These are phyloP conservation scores for Ulota crispa DNA, from an alignment of 225 moss, liverwort and hornwort species.

Conservation along the genomic window DNA sequence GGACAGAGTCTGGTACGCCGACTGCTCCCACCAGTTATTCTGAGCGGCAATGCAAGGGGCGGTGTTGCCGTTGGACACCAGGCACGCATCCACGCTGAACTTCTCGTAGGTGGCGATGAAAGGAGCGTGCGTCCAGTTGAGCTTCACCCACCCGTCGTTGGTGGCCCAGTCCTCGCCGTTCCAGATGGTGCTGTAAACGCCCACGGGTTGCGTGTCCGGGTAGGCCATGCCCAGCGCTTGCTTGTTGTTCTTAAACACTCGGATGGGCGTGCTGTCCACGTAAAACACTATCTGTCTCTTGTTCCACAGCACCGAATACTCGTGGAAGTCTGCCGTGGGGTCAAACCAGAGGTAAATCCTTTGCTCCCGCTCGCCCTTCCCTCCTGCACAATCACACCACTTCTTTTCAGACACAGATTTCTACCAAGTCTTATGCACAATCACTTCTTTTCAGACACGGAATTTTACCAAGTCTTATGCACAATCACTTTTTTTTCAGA, in stretches of 20 bases:
- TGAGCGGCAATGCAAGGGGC: constrained; percentile 33
- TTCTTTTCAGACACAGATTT: not conserved
- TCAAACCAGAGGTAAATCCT: constrained; percentile 60
- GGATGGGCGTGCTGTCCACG: constrained; percentile 54
- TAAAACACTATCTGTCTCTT: constrained; percentile 54
- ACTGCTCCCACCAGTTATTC: constrained; percentile 52
- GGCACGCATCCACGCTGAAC: constrained; percentile 54
- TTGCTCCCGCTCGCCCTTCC: constrained; percentile 51
- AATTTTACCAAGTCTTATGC: too few species aligned
- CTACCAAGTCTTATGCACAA: too few species aligned
- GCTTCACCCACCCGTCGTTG: constrained; percentile 53
- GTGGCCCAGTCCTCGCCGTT: constrained; percentile 64
- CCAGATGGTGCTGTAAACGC: constrained; percentile 60
- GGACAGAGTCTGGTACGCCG: constrained; percentile 29
- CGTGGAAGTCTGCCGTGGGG: constrained; percentile 52
- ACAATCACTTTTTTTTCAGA: too few species aligned
- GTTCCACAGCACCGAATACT: constrained; percentile 60
- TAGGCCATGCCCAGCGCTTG: constrained; percentile 40
- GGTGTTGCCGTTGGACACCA: constrained; percentile 21
- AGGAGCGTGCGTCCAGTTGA: constrained; percentile 57
- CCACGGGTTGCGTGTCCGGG: constrained; percentile 51
- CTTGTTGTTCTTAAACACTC: constrained; percentile 53
- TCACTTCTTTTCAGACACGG: too few species aligned
- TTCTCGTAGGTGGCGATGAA: constrained; percentile 50
- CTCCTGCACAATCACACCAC: constrained; percentile 18